Evolutionary conservation across 2,329 filamentous ascomycete genomes (phyloP).

Genomic region (Alternaria gansuensis): DNA sequence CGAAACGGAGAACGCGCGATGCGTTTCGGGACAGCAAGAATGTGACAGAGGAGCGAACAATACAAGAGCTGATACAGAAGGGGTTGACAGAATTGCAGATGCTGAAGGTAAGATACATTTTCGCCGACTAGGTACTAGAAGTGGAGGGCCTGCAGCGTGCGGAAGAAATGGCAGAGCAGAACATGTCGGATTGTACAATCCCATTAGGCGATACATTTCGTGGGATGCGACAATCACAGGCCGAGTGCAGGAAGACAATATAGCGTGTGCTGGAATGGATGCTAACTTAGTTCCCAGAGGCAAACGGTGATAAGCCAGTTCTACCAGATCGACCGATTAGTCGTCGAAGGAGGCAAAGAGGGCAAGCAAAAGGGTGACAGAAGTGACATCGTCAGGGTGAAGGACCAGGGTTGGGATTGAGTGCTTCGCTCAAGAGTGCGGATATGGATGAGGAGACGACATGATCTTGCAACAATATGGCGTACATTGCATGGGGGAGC

Average conservation of each 20-base stretch:
- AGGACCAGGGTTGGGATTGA: slow-evolving; percentile 63
- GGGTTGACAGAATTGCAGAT: slow-evolving; percentile 86
- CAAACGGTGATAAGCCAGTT: slow-evolving; percentile 96
- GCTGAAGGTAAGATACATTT: slow-evolving; percentile 74
- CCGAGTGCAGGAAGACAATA: background rate
- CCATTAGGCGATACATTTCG: slow-evolving; percentile 10
- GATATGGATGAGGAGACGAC: slow-evolving; percentile 17
- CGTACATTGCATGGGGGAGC: background rate
- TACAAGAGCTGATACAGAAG: slow-evolving; percentile 90
- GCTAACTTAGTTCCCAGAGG: slow-evolving; percentile 69
- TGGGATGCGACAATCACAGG: background rate
- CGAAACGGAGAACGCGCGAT: slow-evolving; percentile 87
- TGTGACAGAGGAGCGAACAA: slow-evolving; percentile 75
- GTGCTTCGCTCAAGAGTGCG: background rate
- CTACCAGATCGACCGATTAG: slow-evolving; percentile 88
- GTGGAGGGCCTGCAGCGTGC: background rate
- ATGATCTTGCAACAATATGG: slow-evolving; percentile 20
- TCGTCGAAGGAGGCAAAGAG: slow-evolving; percentile 86
- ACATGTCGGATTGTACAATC: background rate
- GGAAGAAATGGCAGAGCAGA: background rate
- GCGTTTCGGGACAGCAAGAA: slow-evolving; percentile 82
- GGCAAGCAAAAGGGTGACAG: slow-evolving; percentile 75
- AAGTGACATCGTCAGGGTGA: slow-evolving; percentile 76
- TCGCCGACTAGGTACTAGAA: background rate
- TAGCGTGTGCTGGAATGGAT: background rate